Percentiles rank a stretch among this genome's conserved stretches.
Conservation (phyloP, 2,329 filamentous ascomycete species). For the Paracamarosporium sp. region DNA sequence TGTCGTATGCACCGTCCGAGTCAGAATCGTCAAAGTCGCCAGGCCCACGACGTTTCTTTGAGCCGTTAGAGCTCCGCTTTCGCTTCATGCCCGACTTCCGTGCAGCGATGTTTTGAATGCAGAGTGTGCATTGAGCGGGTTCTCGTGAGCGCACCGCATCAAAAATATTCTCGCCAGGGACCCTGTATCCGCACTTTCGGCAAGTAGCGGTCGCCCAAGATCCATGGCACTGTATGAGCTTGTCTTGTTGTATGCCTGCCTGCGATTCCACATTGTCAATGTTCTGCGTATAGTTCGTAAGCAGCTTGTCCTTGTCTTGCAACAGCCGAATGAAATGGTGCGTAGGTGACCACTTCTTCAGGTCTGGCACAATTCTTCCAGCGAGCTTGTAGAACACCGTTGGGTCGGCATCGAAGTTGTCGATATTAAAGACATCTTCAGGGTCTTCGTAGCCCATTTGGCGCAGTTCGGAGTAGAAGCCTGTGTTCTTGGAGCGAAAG, state of each 20-base stretch:
- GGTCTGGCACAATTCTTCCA: slow-evolving; percentile 84
- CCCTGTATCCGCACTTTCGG: slow-evolving; percentile 77
- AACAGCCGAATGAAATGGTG: slow-evolving; percentile 92
- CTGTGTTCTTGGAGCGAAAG: slow-evolving; percentile 91
- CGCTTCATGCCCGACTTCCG: slow-evolving; percentile 58
- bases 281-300: slow-evolving; percentile 98
- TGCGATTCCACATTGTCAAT: slow-evolving; percentile 94
- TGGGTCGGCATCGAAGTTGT: slow-evolving; percentile 84
- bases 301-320: slow-evolving; percentile 84
- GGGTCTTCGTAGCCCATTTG: slow-evolving; percentile 81
- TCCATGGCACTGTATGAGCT: slow-evolving; percentile 94
- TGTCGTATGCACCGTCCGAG: slow-evolving; percentile 67
- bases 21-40: slow-evolving; percentile 59
- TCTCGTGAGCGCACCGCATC: slow-evolving; percentile 76
- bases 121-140: slow-evolving; percentile 80
- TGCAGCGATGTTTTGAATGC: slow-evolving; percentile 63
- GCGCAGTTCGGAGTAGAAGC: slow-evolving; percentile 85
- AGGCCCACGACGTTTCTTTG: slow-evolving; percentile 57
- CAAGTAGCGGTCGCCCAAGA: slow-evolving; percentile 94
- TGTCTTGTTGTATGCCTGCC: slow-evolving; percentile 80
- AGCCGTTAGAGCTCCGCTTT: slow-evolving; percentile 58
- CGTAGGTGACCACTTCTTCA: slow-evolving; percentile 84
- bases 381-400: slow-evolving; percentile 89
- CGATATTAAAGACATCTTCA: slow-evolving; percentile 94
- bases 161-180: slow-evolving; percentile 79